Conservation (phyloP, 202 grass and related monocot genomes). For the Digitaria exilis region DNA sequence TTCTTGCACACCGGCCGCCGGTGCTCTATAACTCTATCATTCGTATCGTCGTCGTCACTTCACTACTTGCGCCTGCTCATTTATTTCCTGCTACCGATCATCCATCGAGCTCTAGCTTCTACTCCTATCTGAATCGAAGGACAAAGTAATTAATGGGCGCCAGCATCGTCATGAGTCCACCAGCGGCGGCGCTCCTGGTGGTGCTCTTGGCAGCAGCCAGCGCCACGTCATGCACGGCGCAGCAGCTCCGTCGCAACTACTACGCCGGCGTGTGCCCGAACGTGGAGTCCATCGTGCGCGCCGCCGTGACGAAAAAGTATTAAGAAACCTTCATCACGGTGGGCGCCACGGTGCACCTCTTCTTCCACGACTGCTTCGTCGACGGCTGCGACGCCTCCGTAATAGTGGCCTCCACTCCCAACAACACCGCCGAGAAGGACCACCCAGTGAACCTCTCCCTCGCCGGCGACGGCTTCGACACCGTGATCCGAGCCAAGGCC, state of each 20-base stretch:
- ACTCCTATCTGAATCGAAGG: too few species aligned
- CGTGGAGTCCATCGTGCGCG: constrained; percentile 71
- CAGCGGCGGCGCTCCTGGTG: not conserved
- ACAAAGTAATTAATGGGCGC: not conserved
- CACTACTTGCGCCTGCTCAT: too few species aligned
- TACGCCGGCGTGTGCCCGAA: constrained; percentile 67
- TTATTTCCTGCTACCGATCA: too few species aligned
- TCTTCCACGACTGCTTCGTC: constrained; percentile 18
- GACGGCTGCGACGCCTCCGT: constrained; percentile 62
- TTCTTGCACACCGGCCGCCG: too few species aligned
- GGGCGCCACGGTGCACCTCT: constrained; percentile 53
- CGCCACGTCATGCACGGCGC: not conserved
- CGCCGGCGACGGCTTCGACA: constrained; percentile 74
- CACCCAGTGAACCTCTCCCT: constrained; percentile 50
- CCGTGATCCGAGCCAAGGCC: constrained; percentile 52
- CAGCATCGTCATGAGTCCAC: not conserved
- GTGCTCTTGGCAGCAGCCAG: not conserved
- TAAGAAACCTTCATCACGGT: constrained; percentile 63
- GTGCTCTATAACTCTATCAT: not conserved
- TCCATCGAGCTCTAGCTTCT: too few species aligned
- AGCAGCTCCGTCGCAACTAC: constrained; percentile 70
- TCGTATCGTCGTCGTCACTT: not conserved
- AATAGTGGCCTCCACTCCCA: constrained; percentile 51
- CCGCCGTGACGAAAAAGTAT: constrained; percentile 58
- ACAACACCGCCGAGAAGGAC: constrained; percentile 69